A percentile compares a stretch with the other conserved stretches of the same genome.
Conservation (phyloP, 2,329 filamentous ascomycete genomes). For the Pseudogymnoascus sp. region DNA sequence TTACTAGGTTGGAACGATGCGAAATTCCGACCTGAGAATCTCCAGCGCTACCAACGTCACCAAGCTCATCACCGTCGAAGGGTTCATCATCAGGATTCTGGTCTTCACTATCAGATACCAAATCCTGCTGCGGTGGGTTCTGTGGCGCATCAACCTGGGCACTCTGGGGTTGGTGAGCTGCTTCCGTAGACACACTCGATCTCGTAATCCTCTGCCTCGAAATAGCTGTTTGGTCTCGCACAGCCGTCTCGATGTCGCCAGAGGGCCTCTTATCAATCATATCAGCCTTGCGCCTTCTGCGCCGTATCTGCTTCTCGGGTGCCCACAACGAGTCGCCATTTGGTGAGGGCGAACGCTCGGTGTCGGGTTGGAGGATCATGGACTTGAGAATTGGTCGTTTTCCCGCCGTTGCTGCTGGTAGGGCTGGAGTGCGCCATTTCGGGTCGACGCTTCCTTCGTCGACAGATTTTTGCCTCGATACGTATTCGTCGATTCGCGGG, state of each 20-base stretch:
- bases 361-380: conserved; percentile 14
- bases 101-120: neutral
- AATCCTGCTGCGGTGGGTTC: neutral
- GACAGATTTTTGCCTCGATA: conserved; percentile 18
- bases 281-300: conserved; percentile 7
- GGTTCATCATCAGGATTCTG: neutral
- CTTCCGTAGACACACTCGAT: neutral
- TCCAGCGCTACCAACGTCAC: no score
- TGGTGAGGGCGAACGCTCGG: conserved; percentile 22
- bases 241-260: conserved; percentile 6
- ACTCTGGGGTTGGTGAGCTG: neutral
- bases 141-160: neutral
- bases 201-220: neutral
- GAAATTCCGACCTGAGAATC: neutral
- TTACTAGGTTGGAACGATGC: neutral
- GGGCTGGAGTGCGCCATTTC: conserved; percentile 21
- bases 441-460: conserved; percentile 20
- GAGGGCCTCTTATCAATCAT: neutral
- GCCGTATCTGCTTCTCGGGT: conserved; percentile 11
- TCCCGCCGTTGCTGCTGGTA: conserved; percentile 13
- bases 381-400: conserved; percentile 16
- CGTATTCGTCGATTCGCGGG: conserved; percentile 22
- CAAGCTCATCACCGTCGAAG: neutral
- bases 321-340: conserved; percentile 25
- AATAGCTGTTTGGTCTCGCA: neutral